Base-by-base conservation (phyloP, 2,329 filamentous ascomycete genomes). In the Trichocomaceae sp. region DNA sequence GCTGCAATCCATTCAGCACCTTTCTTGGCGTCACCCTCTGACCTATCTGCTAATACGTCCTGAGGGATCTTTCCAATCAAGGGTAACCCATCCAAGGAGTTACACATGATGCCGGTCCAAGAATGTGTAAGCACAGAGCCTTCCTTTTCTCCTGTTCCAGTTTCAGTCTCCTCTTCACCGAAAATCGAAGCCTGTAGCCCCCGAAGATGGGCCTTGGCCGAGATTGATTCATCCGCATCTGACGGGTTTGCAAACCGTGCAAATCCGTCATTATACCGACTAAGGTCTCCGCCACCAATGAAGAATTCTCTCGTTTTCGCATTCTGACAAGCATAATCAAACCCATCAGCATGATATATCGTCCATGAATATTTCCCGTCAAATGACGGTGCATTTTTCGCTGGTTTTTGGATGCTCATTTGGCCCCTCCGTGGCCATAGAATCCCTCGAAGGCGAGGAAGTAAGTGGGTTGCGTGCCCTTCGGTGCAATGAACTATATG, bases 1-100 rank as follows among this genome's bases (percentile, higher is more conserved):
- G 64, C 65, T 3, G 63, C 62, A n/a, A 67, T 62, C 64, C 64
- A 68, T 50, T 68, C 65, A 8, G 60, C 62, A 5, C 55, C 47
- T 5, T 57, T 56, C 7, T 37, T 35, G 9, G 61, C 56, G 4
- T 51, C 53, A 1, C 59, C 64, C 61, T 26, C 20, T 33, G 54
- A 13, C 17, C 35, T 8, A 39, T n/a, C 35, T 39, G 5, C 10
- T 13, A 17, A 3, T 39, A n/a, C 35, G n/a, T 39, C 35, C 13
- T 4, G 1, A 60, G 58, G 23, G 66, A 31, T 2, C 47, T 22
- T 51, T 0, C 66, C 67, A 0, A 70, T 62, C 3, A 66, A 39
- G 2, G 67, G 67, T 7, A 66, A 41, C 23, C 23, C 23, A 7
- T 26, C 23, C 4, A 3, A 4, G 23, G 4, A 4, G 23, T 4